Conservation (phyloP, 2,329 filamentous ascomycete genomes). For the Fusarium euwallaceae region DNA sequence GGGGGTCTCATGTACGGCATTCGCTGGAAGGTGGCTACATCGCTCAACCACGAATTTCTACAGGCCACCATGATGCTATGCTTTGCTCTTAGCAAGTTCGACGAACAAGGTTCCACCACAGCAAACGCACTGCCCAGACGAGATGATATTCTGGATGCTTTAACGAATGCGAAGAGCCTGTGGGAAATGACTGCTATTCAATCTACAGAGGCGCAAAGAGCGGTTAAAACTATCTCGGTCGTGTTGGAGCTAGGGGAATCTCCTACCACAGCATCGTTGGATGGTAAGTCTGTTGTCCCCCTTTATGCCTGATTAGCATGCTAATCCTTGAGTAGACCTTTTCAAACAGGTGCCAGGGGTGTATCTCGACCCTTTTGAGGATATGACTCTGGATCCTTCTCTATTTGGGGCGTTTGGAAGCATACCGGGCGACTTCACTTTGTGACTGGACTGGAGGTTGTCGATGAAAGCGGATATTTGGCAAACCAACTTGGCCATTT, state of each 20-base stretch:
- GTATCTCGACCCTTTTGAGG: slow-evolving; percentile 18
- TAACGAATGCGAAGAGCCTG: not conserved
- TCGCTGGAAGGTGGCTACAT: slow-evolving; percentile 35
- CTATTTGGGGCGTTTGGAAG: slow-evolving; percentile 20
- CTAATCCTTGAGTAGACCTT: not conserved
- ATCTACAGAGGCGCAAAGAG: slow-evolving; percentile 16
- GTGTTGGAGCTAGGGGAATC: slow-evolving; percentile 1
- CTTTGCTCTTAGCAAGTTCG: slow-evolving; percentile 21
- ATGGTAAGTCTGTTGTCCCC: not conserved
- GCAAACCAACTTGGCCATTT: not conserved
- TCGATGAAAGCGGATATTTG: not conserved
- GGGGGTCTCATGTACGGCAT: slow-evolving; percentile 37
- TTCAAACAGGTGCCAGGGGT: not conserved
- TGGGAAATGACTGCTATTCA: slow-evolving; percentile 11
- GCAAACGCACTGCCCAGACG: not conserved
- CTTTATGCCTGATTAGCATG: not conserved
- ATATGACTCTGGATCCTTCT: slow-evolving; percentile 26
- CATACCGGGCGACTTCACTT: slow-evolving; percentile 7
- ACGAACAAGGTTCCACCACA: not conserved
- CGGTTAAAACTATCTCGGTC: slow-evolving; percentile 10
- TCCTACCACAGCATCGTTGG: not conserved
- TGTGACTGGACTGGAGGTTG: not conserved
- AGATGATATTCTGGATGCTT: slow-evolving; percentile 10
- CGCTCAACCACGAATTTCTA: slow-evolving; percentile 34
- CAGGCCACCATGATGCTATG: slow-evolving; percentile 39